Percentiles rank a stretch among this genome's conserved stretches.
Conservation (phyloP, 805 yeast species). For the Metschnikowia shivogae region DNA sequence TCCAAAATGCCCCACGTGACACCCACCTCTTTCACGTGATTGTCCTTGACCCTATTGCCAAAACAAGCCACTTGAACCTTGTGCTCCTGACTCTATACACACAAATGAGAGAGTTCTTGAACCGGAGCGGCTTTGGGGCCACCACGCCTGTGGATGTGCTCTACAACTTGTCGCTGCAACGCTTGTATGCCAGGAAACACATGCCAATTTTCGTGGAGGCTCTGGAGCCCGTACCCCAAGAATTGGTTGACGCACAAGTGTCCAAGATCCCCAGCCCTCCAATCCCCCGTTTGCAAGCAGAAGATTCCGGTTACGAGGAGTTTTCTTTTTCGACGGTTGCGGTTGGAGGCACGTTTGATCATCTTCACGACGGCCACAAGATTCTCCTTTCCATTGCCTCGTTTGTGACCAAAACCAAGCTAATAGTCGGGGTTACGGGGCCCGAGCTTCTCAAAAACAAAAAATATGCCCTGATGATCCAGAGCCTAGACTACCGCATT, state of each 20-base stretch:
- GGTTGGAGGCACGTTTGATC: constrained; percentile 97
- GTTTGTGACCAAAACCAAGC: constrained; percentile 47
- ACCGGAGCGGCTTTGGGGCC: background rate
- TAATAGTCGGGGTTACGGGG: constrained; percentile 86
- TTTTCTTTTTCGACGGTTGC: constrained; percentile 34
- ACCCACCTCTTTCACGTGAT: constrained; percentile 21
- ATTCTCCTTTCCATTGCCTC: constrained; percentile 71
- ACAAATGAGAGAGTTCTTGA: constrained; percentile 9
- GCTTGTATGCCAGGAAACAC: background rate
- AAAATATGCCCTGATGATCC: constrained; percentile 61
- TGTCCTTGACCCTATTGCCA: constrained; percentile 18
- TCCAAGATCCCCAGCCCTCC: background rate
- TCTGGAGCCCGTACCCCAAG: background rate
- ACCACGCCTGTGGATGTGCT: background rate
- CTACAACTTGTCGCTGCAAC: constrained; percentile 1
- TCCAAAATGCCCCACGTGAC: constrained; percentile 2
- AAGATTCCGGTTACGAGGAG: background rate
- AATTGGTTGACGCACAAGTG: background rate
- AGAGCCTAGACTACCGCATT: constrained; percentile 53
- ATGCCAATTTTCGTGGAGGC: background rate
- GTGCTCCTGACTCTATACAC: constrained; percentile 29
- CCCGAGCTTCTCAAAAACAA: constrained; percentile 68
- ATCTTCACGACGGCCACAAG: constrained; percentile 92
- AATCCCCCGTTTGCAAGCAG: background rate
- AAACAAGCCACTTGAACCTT: constrained; percentile 23